A percentile compares a stretch with the other conserved stretches of the same genome.
Evolutionary conservation across 2,329 filamentous ascomycete genomes (phyloP).

Genomic region (Paramyrothecium sp.): DNA sequence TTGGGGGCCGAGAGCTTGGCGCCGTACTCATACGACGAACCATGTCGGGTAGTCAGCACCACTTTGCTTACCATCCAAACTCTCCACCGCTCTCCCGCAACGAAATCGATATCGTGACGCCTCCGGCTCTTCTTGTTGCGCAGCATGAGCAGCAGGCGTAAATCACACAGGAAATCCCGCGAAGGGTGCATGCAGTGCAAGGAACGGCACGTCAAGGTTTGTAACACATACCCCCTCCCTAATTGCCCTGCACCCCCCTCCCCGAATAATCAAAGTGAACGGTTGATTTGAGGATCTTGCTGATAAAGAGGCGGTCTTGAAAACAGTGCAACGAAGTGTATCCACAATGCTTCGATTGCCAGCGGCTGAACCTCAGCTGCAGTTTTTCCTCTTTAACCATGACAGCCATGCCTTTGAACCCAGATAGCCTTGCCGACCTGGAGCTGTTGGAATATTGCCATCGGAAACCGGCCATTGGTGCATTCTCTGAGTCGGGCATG

Average conservation of each 20-base stretch:
- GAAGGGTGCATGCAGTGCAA: conserved; percentile 4
- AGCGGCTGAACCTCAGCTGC: not conserved
- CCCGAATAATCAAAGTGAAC: too few relatives aligned
- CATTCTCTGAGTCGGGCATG: not conserved
- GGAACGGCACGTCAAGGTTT: conserved; percentile 3
- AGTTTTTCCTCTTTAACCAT: not conserved
- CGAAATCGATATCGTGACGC: too few relatives aligned
- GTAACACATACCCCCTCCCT: not conserved
- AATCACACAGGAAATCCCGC: conserved; percentile 2
- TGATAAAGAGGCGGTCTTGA: not conserved
- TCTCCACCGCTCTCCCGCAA: too few relatives aligned
- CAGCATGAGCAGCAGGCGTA: not conserved
- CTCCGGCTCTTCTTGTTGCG: too few relatives aligned
- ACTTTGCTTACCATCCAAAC: too few relatives aligned
- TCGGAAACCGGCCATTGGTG: not conserved
- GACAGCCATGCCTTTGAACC: not conserved
- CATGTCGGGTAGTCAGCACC: too few relatives aligned
- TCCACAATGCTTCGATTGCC: conserved; percentile 2
- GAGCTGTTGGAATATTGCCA: conserved; percentile 4
- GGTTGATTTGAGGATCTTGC: too few relatives aligned
- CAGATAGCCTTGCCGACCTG: conserved; percentile 4
- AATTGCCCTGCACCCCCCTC: too few relatives aligned
- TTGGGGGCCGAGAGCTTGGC: too few relatives aligned
- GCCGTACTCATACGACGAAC: too few relatives aligned
- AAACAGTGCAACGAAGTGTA: conserved; percentile 4